These are phyloP conservation scores for Talaromyces piceae DNA, from an alignment of 2,329 filamentous ascomycete genomes.

Conservation along the genomic window DNA sequence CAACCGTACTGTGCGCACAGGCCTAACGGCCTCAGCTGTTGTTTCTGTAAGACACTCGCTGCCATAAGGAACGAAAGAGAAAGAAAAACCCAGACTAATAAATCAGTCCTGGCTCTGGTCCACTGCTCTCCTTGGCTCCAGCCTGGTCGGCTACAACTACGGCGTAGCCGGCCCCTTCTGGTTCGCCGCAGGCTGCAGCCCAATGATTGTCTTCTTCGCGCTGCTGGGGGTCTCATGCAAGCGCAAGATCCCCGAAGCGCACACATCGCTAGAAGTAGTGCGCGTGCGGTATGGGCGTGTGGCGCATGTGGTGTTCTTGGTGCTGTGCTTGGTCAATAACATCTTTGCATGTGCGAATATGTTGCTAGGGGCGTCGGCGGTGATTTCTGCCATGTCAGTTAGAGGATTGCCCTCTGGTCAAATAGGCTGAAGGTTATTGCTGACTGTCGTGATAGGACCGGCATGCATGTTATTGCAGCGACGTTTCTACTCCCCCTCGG, in stretches of 20 bases:
- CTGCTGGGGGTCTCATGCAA: slow-evolving; percentile 47
- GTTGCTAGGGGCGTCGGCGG: slow-evolving; percentile 41
- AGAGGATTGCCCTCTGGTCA: no score
- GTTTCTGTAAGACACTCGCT: slow-evolving; percentile 34
- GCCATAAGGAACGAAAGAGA: no score
- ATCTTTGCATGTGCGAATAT: slow-evolving; percentile 49
- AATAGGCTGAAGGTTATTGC: no score
- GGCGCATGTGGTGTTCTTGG: slow-evolving; percentile 47
- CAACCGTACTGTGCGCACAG: slow-evolving; percentile 45
- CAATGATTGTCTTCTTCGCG: slow-evolving; percentile 51
- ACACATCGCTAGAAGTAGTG: slow-evolving; percentile 49
- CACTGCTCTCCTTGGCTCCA: slow-evolving; percentile 45
- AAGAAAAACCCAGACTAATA: not conserved
- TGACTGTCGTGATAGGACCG: slow-evolving; percentile 29
- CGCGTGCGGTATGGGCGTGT: slow-evolving; percentile 42
- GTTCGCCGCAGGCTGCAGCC: slow-evolving; percentile 50
- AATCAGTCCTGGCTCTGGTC: slow-evolving; percentile 46
- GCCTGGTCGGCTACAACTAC: slow-evolving; percentile 47
- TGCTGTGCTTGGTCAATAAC: slow-evolving; percentile 48
- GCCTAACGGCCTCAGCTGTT: slow-evolving; percentile 47
- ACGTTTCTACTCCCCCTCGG: slow-evolving; percentile 40
- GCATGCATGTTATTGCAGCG: slow-evolving; percentile 45
- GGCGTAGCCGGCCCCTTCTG: slow-evolving; percentile 51
- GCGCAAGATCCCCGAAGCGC: slow-evolving; percentile 46
- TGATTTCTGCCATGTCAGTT: slow-evolving; percentile 32